phyloP scores from a whole-genome alignment of 495 filamentous ascomycete species.

The Penicillium chermesinum region DNA sequence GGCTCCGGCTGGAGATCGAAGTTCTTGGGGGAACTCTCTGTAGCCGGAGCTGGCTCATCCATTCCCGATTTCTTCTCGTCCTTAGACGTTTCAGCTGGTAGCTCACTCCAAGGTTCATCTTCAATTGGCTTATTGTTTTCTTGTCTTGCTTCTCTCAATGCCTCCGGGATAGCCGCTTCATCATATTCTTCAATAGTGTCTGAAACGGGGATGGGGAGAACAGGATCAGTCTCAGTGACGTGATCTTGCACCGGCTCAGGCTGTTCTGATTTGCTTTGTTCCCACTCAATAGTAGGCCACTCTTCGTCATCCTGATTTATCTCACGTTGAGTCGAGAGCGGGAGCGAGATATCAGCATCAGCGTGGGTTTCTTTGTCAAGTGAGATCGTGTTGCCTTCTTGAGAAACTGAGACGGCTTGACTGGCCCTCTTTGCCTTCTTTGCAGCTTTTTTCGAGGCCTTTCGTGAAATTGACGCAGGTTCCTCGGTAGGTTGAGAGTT shows the following conservation, averaged over 20 bases:
- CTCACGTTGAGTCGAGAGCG: slow-evolving; percentile 3
- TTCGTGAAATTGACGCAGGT: slow-evolving; percentile 18
- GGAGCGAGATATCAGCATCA: slow-evolving; percentile 13
- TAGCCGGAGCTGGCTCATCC: not conserved
- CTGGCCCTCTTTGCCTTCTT: slow-evolving; percentile 21
- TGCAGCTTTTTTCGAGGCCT: slow-evolving; percentile 23
- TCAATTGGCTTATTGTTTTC: slow-evolving; percentile 9
- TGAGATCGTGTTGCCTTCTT: slow-evolving; percentile 1
- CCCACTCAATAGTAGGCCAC: slow-evolving; percentile 40
- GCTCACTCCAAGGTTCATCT: slow-evolving; percentile 9
- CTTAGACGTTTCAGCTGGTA: slow-evolving; percentile 24
- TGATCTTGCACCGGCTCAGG: slow-evolving; percentile 21
- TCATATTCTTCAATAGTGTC: slow-evolving; percentile 33
- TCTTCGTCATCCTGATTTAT: slow-evolving; percentile 22
- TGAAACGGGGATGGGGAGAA: slow-evolving; percentile 23
- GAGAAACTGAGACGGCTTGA: slow-evolving; percentile 3
- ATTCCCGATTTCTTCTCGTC: slow-evolving; percentile 24
- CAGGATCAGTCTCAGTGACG: slow-evolving; percentile 22
- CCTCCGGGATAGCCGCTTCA: slow-evolving; percentile 26
- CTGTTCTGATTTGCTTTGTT: slow-evolving; percentile 24
- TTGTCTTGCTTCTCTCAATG: slow-evolving; percentile 15
- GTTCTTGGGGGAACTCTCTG: slow-evolving; percentile 10
- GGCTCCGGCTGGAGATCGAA: slow-evolving; percentile 6
- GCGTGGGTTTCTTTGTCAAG: slow-evolving; percentile 4
- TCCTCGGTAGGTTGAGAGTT: slow-evolving; percentile 1